Conservation (phyloP, 2,329 filamentous ascomycete species). For the Drechslerella coelobrocha region DNA sequence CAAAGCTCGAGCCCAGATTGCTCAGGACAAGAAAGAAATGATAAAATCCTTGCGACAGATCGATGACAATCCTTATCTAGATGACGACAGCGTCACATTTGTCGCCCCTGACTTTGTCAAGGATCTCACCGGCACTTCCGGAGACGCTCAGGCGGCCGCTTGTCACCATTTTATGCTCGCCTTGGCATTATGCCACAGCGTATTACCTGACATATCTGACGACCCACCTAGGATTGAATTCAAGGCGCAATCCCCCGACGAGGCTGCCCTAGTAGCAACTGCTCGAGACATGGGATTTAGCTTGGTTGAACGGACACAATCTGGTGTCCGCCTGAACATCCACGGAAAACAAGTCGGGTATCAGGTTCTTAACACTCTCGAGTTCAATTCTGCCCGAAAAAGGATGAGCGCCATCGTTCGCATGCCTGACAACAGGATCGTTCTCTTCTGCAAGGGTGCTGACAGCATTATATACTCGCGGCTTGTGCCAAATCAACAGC, state of each 20-base stretch:
- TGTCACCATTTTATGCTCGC: conserved; percentile 93
- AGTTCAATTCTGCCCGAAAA: conserved; percentile 96
- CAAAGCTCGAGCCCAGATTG: conserved; percentile 77
- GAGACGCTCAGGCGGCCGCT: conserved; percentile 75
- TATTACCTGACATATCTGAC: conserved; percentile 91
- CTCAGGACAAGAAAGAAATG: conserved; percentile 75
- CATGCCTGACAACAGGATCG: conserved; percentile 88
- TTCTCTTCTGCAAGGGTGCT: conserved; percentile 95
- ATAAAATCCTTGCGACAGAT: conserved; percentile 75
- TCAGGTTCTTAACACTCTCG: conserved; percentile 88
- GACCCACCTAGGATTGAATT: conserved; percentile 90
- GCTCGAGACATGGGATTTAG: conserved; percentile 96
- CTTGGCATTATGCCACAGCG: conserved; percentile 93
- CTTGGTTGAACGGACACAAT: conserved; percentile 78
- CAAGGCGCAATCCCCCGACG: conserved; percentile 96
- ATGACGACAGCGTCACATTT: conserved; percentile 89
- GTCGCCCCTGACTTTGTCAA: conserved; percentile 86
- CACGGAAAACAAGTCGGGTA: conserved; percentile 86
- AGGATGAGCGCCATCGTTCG: conserved; percentile 96
- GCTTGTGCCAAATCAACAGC: conserved; percentile 81
- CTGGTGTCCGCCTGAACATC: conserved; percentile 84
- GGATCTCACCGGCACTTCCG: conserved; percentile 79
- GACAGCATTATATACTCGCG: conserved; percentile 97
- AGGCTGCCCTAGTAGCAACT: conserved; percentile 90
- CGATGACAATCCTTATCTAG: conserved; percentile 87